These are phyloP conservation scores for Spathaspora arborariae DNA, from an alignment of 805 yeast species.

Conservation along the genomic window DNA sequence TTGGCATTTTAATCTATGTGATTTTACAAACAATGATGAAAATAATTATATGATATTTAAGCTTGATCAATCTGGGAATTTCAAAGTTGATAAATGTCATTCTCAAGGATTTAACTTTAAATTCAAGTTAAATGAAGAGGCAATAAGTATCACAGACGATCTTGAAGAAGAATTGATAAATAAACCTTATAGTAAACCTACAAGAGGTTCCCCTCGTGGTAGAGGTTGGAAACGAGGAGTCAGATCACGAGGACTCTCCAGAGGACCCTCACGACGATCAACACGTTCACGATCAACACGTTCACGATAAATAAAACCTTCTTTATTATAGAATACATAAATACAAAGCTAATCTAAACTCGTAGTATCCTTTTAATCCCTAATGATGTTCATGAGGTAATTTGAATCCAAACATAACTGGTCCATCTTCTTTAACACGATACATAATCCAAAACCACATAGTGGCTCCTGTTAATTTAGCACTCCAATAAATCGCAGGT, in stretches of 20 bases:
- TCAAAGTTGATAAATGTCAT: slow-evolving; percentile 46
- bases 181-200: neutral
- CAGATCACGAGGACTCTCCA: slow-evolving; percentile 8
- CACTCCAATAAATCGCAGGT: slow-evolving; percentile 51
- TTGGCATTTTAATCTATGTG: slow-evolving; percentile 78
- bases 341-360: neutral
- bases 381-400: slow-evolving; percentile 38
- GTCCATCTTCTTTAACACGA: slow-evolving; percentile 71
- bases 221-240: slow-evolving; percentile 2
- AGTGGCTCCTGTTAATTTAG: slow-evolving; percentile 73
- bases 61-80: slow-evolving; percentile 39
- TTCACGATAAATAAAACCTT: neutral
- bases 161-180: neutral
- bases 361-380: neutral
- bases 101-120: slow-evolving; percentile 65
- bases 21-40: slow-evolving; percentile 24
- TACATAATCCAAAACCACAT: slow-evolving; percentile 89
- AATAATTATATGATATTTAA: slow-evolving; percentile 46
- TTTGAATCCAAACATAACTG: slow-evolving; percentile 50
- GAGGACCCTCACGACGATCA: slow-evolving; percentile 10
- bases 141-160: slow-evolving; percentile 2
- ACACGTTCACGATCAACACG: too few species aligned
- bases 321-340: neutral
- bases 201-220: slow-evolving; percentile 2
- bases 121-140: slow-evolving; percentile 31